Base-by-base conservation (phyloP, 202 grass and related monocot genomes). In the Digitaria exilis region DNA sequence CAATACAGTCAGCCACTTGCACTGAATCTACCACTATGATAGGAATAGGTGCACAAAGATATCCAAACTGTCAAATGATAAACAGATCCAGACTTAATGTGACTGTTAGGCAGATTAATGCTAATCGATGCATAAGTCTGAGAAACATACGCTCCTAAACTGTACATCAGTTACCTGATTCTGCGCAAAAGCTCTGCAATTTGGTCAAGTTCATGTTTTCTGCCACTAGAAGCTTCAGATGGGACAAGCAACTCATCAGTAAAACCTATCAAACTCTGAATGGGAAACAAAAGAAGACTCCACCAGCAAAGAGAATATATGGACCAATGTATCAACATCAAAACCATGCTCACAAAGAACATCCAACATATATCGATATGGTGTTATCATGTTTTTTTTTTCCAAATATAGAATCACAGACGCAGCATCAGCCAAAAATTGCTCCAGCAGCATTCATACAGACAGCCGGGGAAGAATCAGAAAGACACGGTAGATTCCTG, bases 401-500 rank as follows among this genome's bases (percentile, higher is more conserved):
- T 35, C 69, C 34, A 19, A 79, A 83, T 35, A 75, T 58, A 71
- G 63, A 12, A 67, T 80, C 28, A 83, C 55, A 86, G 43, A 56
- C 58, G 14, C 24, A 52, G 43, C 52, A 74, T 65, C 51, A 78
- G 69, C 54, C 31, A 78, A 26, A 82, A 60, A 59, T 77, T 71
- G 83, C 55, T 68, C 72, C 66, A 82, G 50, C 54, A 72, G 29
- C 51, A 82, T 55, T 48, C 18, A 79, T 10, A 71, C 31, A 75
- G 28, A 75, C 55, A 49, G n/a, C 65, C 63, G 58, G 55, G 25
- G 73, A 60, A 21, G 29, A 46, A 82, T 67, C 44, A 85, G 65
- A 93, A 19, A 80, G 28, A 85, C 85, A 86, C 69, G 77, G 19
- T 55, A 76, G 34, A 80, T n/a, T 75, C 21, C 37, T 71, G 74